Base-by-base conservation (phyloP, 164 flowering plant species). In the Stephania cephalantha region DNA sequence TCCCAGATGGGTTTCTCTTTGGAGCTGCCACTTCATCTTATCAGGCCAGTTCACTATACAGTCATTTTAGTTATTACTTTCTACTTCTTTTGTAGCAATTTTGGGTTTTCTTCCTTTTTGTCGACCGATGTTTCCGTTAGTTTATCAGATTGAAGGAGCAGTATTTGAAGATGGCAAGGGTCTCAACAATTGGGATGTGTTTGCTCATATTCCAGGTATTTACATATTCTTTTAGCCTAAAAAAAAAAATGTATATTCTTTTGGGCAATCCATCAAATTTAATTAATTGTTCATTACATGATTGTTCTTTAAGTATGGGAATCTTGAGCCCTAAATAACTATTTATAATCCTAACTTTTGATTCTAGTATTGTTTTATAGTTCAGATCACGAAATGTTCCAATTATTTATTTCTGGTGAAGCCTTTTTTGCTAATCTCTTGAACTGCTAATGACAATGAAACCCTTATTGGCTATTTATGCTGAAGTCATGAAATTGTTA, bases 131-230 rank as follows among this genome's bases (percentile, higher is more conserved):
- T 25, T 25, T 25, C 25, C 0, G 25, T 25, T 25, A 25, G 25
- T 25, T 25, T 25, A 25, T 44, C 61, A 83, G 85, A 76, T 83
- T 71, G 85, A 83, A 72, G 85, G 85, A 71, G 83, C 82, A 11
- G 71, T 42, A 70, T 52, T 70, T 25, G 82, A 81, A 77, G 85
- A 73, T 72, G 79, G 81, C 10, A 81, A 73, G 70, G 52, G 85
- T 66, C 75, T 79, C 0, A 83, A 79, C 79, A 83, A 83, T 69
- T 83, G 85, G 85, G 85, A 83, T 73, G 80, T 72, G 8, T 83
- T 81, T 29, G 22, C 46, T 48, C 80, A 76, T 46, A 48, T 70
- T 45, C 67, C 66, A 73, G 82, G 76, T 79, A 42, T 4, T 64
- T 70, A 13, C 4, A 35, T 35, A 35, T 35, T 2, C 42, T 35